Evolutionary conservation across 371 early-diverging fungal genomes (phyloP), one percentile per base, ranked within the genome.

Genomic region (Rhizopus stolonifer): DNA sequence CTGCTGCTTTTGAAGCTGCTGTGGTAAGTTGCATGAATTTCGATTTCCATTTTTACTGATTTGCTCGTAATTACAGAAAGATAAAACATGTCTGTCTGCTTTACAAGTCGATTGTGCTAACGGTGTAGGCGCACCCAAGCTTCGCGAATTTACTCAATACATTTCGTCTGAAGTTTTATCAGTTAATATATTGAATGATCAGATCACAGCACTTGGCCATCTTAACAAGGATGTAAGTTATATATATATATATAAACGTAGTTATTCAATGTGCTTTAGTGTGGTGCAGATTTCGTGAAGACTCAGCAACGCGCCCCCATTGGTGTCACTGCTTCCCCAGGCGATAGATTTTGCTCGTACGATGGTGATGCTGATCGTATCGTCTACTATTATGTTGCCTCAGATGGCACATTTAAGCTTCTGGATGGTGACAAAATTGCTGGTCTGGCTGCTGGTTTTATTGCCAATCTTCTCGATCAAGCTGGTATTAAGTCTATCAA

Each of bases 341-440:
- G 85, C 17, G 81, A 85, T 48, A 87, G 94, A 48, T 92, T 77
- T 52, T 90, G 89, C 57, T 95, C 99, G 14, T 88, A 92, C 61
- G 99, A 99, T 69, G 99, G 99, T 53, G 99, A 99, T 73, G 99
- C 98, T 44, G 99, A 99, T 67, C 93, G 99, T 55, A 80, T 99
- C 31, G 92, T 99, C 33, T 99, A 90, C 80, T 99, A 94, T 77
- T 96, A 90, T 58, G 72, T 75, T 24, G 87, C 48, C 55, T 52
- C 66, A 83, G 89, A 84, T 52, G 77, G 81, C 24, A 67, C 77
- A 15, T 96, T 98, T 81, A 81, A 82, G 52, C 83, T 98, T 42
- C 82, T 99, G 68, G 99, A 99, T 70, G 99, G 99, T 60, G 99
- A 99, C 79, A 96, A 95, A 74, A 96, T 99, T 70, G 89, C 96